Conservation (phyloP, 352 stramenopile genomes). For the Pilasporangium apinafurcum region DNA sequence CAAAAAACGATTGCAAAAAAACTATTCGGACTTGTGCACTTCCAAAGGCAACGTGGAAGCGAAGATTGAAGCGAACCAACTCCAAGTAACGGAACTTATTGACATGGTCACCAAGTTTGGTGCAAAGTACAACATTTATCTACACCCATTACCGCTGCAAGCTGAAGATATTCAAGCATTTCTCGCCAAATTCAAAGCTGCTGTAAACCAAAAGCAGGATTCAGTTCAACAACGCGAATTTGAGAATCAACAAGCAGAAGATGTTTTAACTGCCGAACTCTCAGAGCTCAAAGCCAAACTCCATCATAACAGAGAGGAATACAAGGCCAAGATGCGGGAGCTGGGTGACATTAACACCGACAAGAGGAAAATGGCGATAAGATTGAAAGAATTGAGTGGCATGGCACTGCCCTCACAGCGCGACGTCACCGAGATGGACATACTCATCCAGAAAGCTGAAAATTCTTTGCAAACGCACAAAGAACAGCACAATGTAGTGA, state of each 20-base stretch:
- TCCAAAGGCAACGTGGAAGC: constrained; percentile 45
- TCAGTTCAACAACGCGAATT: constrained; percentile 25
- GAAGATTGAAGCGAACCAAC: constrained; percentile 39
- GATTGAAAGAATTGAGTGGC: constrained; percentile 33
- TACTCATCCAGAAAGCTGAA: constrained; percentile 35
- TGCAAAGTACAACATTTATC: constrained; percentile 55
- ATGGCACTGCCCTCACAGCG: constrained; percentile 30
- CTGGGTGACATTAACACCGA: constrained; percentile 31
- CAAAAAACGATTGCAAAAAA: too few relatives aligned
- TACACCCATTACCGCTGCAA: constrained; percentile 40
- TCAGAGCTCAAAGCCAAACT: constrained; percentile 44
- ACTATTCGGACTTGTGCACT: constrained; percentile 23
- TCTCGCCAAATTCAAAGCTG: constrained; percentile 30
- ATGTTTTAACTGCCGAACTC: constrained; percentile 36
- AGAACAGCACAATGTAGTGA: constrained; percentile 23
- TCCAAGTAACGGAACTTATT: constrained; percentile 30
- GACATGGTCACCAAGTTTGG: constrained; percentile 30
- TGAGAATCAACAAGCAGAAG: constrained; percentile 32
- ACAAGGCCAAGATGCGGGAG: constrained; percentile 36
- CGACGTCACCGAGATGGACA: constrained; percentile 42
- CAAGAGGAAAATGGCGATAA: constrained; percentile 26
- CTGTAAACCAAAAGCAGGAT: constrained; percentile 36
- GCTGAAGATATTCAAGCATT: constrained; percentile 49
- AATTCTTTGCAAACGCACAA: constrained; percentile 34
- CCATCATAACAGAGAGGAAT: constrained; percentile 38